These are phyloP conservation scores for Botryotinia narcissicola DNA, from an alignment of 2,329 filamentous ascomycete species.

Conservation along the genomic window DNA sequence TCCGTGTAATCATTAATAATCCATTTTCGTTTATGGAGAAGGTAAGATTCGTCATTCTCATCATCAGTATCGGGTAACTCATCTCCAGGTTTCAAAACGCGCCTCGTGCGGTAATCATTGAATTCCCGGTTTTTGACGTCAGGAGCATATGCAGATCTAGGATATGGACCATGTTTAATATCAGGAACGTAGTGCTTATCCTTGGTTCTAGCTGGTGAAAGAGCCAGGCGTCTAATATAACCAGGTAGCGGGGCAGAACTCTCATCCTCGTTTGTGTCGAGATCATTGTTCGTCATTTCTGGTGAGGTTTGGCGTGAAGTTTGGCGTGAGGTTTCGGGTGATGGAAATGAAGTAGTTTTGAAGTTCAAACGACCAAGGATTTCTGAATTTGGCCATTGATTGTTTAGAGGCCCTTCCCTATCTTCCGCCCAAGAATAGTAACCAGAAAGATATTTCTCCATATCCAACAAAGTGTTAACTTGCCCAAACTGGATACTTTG, in stretches of 20 bases:
- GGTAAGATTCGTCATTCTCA: constrained; percentile 37
- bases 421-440: constrained; percentile 48
- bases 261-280: constrained; percentile 20
- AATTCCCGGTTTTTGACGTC: constrained; percentile 28
- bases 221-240: not conserved
- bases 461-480: constrained; percentile 45
- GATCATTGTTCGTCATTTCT: constrained; percentile 30
- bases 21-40: constrained; percentile 35
- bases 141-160: constrained; percentile 23
- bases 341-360: constrained; percentile 32
- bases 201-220: not conserved
- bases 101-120: constrained; percentile 35
- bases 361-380: constrained; percentile 22
- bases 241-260: not conserved
- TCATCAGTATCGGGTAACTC: constrained; percentile 34
- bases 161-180: not conserved
- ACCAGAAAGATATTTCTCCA: constrained; percentile 46
- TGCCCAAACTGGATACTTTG: constrained; percentile 46
- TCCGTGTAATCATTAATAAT: constrained; percentile 36
- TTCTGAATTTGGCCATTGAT: constrained; percentile 27
- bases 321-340: constrained; percentile 29
- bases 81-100: constrained; percentile 32
- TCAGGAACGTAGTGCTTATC: constrained; percentile 12
- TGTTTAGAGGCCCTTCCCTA: constrained; percentile 44
- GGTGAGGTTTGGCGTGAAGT: constrained; percentile 34